Percentiles rank a stretch among this genome's conserved stretches.
Evolutionary conservation across 345 rosid genomes (phyloP).

Genomic region (Brassica incana): DNA sequence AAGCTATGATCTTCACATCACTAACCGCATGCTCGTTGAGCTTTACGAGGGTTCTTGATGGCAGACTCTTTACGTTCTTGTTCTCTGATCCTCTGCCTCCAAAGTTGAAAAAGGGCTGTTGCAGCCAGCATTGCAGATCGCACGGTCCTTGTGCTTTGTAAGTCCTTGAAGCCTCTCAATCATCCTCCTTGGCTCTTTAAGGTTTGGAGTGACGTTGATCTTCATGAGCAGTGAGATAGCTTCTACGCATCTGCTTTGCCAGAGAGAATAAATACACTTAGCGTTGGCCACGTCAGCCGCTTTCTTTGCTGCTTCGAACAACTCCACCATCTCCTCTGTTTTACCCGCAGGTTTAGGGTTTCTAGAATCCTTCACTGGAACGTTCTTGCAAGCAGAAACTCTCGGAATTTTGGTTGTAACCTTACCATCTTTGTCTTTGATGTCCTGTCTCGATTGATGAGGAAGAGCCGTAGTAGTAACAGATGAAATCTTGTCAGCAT

Average conservation of each 20-base stretch:
- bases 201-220: background rate
- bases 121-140: background rate
- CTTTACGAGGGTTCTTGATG: background rate
- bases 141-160: constrained; percentile 12
- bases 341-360: background rate
- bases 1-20: background rate
- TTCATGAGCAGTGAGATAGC: background rate
- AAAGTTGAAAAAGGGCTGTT: constrained; percentile 1
- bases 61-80: background rate
- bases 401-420: constrained; percentile 3
- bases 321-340: background rate
- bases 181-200: background rate
- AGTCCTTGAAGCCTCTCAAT: constrained; percentile 22
- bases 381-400: background rate
- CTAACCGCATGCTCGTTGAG: background rate
- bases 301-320: constrained; percentile 21
- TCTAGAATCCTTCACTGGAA: background rate
- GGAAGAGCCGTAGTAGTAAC: too few relatives aligned
- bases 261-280: too few relatives aligned
- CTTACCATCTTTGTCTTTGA: background rate
- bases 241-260: constrained; percentile 15
- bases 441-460: background rate
- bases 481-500: too few relatives aligned
- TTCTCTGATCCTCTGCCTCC: constrained; percentile 10
- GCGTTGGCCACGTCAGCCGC: constrained; percentile 1